Evolutionary conservation across 1,139 yeast species (phyloP).

Genomic region (Suhomyces terraborum): DNA sequence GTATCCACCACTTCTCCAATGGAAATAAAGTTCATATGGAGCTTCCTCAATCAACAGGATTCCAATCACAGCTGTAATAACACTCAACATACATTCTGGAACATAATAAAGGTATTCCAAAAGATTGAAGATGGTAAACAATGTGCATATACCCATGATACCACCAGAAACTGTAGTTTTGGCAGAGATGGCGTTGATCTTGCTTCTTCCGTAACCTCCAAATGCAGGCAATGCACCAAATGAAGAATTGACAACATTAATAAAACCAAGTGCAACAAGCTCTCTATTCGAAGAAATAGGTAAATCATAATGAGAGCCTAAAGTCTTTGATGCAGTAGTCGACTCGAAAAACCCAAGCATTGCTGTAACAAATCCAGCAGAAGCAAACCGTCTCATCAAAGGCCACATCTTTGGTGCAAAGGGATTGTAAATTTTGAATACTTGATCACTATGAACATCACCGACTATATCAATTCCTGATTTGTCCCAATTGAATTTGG

Average conservation of each 20-base stretch:
- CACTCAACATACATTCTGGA: slow-evolving; percentile 81
- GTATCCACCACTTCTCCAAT: slow-evolving; percentile 71
- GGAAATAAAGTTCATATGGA: slow-evolving; percentile 76
- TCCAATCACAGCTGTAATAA: slow-evolving; percentile 81
- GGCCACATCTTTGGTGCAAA: slow-evolving; percentile 29
- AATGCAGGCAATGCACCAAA: slow-evolving; percentile 89
- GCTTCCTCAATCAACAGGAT: slow-evolving; percentile 80
- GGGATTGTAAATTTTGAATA: slow-evolving; percentile 38
- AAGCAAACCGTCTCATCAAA: slow-evolving; percentile 46
- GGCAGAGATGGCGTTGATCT: slow-evolving; percentile 83
- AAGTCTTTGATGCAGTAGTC: slow-evolving; percentile 85
- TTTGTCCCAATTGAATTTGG: slow-evolving; percentile 53
- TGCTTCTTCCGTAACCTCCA: slow-evolving; percentile 96
- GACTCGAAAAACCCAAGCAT: slow-evolving; percentile 92
- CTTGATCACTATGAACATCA: slow-evolving; percentile 43
- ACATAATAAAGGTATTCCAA: slow-evolving; percentile 68
- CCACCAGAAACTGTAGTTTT: slow-evolving; percentile 82
- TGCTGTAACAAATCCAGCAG: slow-evolving; percentile 74
- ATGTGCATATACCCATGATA: slow-evolving; percentile 73
- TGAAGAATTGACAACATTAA: slow-evolving; percentile 65
- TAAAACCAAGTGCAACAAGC: slow-evolving; percentile 77
- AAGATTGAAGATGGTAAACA: slow-evolving; percentile 63
- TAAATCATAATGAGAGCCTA: slow-evolving; percentile 64
- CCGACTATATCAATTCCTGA: slow-evolving; percentile 74
- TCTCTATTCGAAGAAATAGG: slow-evolving; percentile 77